phyloP scores from a whole-genome alignment of 2,329 filamentous ascomycete species.

The Fusarium graminum region DNA sequence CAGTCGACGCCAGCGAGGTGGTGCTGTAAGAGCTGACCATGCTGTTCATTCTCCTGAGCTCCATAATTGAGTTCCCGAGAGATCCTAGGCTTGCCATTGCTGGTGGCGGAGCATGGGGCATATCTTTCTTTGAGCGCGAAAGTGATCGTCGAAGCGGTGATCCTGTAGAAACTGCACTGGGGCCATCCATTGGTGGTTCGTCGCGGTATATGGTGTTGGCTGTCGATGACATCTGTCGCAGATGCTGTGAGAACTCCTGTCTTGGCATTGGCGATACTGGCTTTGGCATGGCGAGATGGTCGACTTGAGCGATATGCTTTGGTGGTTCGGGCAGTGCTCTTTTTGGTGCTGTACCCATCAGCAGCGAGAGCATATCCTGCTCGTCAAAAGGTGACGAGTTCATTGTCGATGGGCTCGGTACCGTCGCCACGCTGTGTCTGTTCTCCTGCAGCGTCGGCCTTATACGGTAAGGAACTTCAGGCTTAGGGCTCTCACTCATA shows the following conservation, averaged over 20 bases:
- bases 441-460: slow-evolving; percentile 23
- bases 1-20: slow-evolving; percentile 53
- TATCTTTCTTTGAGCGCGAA: slow-evolving; percentile 33
- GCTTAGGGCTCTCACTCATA: slow-evolving; percentile 30
- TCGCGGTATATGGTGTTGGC: slow-evolving; percentile 48
- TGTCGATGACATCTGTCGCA: slow-evolving; percentile 42
- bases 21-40: slow-evolving; percentile 61
- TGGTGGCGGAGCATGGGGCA: slow-evolving; percentile 16
- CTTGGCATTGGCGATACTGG: slow-evolving; percentile 49
- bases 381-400: slow-evolving; percentile 53
- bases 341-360: slow-evolving; percentile 45
- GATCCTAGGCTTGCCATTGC: slow-evolving; percentile 27
- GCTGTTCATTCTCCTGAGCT: slow-evolving; percentile 71
- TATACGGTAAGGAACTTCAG: slow-evolving; percentile 17
- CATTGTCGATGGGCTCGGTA: slow-evolving; percentile 40
- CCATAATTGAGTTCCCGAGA: slow-evolving; percentile 61
- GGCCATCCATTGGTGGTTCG: slow-evolving; percentile 28
- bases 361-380: slow-evolving; percentile 52
- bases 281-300: slow-evolving; percentile 47
- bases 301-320: slow-evolving; percentile 44
- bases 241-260: slow-evolving; percentile 34
- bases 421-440: slow-evolving; percentile 27
- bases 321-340: slow-evolving; percentile 52
- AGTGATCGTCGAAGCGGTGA: slow-evolving; percentile 44
- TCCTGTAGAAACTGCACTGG: slow-evolving; percentile 37